A percentile compares a stretch with the other conserved stretches of the same genome.
These are phyloP conservation scores for Solanum pinnatisectum DNA, from an alignment of 257 asterid species.

Conservation along the genomic window DNA sequence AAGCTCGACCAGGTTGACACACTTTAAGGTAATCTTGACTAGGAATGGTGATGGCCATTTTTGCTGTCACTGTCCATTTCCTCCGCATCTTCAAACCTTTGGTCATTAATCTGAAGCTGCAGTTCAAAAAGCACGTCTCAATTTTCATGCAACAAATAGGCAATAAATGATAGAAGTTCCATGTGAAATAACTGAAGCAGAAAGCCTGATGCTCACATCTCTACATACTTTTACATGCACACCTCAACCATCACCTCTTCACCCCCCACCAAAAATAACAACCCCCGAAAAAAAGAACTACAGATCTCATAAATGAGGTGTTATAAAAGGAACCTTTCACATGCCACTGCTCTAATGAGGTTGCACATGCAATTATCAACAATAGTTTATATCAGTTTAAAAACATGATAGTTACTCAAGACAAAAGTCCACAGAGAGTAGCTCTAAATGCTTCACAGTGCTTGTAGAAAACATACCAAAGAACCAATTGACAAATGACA, in stretches of 20 bases:
- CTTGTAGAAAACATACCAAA: not conserved
- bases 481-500: not conserved
- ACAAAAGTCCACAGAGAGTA: not conserved
- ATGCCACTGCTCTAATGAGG: not conserved
- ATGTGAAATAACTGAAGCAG: not conserved
- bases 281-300: not conserved
- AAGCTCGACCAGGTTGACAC: not conserved
- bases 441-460: not conserved
- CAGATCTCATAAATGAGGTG: not conserved
- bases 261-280: no score
- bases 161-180: not conserved
- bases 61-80: conserved; percentile 55
- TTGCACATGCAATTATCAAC: not conserved
- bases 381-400: not conserved
- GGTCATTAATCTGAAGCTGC: conserved; percentile 89
- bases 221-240: no score
- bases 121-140: not conserved
- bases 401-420: not conserved
- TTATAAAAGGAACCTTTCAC: not conserved
- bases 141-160: not conserved
- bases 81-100: conserved; percentile 86
- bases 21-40: not conserved
- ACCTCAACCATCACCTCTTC: no score
- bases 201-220: not conserved
- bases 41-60: conserved; percentile 11